Conservation (phyloP, 2,329 filamentous ascomycete genomes). For the Cladophialophora chaetospira region DNA sequence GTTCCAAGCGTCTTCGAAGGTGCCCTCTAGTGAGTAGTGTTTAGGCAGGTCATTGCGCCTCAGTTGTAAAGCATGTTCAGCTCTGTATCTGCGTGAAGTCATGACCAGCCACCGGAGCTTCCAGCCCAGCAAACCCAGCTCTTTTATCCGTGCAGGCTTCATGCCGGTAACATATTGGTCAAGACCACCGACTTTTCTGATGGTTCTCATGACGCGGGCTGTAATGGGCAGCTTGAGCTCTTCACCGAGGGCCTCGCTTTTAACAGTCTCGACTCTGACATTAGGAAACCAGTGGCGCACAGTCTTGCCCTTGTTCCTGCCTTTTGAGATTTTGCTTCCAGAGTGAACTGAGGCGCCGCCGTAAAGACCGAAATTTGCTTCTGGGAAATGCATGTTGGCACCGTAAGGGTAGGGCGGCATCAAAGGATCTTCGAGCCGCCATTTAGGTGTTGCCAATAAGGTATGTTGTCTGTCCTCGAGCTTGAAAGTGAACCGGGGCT, state of each 20-base stretch:
- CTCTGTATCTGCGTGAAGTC: slow-evolving; percentile 70
- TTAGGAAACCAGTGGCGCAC: slow-evolving; percentile 53
- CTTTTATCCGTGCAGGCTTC: slow-evolving; percentile 75
- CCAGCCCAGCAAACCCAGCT: slow-evolving; percentile 90
- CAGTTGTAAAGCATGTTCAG: slow-evolving; percentile 67
- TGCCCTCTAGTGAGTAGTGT: slow-evolving; percentile 39
- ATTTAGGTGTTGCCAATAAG: slow-evolving; percentile 13
- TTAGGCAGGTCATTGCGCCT: slow-evolving; percentile 64
- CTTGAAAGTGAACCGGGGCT: slow-evolving; percentile 27
- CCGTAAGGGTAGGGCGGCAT: slow-evolving; percentile 53
- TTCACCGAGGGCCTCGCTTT: slow-evolving; percentile 46
- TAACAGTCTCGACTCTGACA: slow-evolving; percentile 50
- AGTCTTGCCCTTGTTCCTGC: slow-evolving; percentile 52
- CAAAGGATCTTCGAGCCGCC: slow-evolving; percentile 29
- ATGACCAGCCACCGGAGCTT: slow-evolving; percentile 85
- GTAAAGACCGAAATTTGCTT: slow-evolving; percentile 52
- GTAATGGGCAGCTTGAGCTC: slow-evolving; percentile 51
- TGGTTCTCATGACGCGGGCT: slow-evolving; percentile 52
- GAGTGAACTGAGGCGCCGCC: slow-evolving; percentile 49
- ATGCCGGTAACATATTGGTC: slow-evolving; percentile 87
- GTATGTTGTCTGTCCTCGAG: slow-evolving; percentile 30
- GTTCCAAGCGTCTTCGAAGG: slow-evolving; percentile 46
- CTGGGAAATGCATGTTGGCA: slow-evolving; percentile 46
- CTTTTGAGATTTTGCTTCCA: slow-evolving; percentile 54
- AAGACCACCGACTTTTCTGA: slow-evolving; percentile 83